Base-by-base conservation (phyloP, 768 basidiomycete genomes). In the Russula griseocarnosa region DNA sequence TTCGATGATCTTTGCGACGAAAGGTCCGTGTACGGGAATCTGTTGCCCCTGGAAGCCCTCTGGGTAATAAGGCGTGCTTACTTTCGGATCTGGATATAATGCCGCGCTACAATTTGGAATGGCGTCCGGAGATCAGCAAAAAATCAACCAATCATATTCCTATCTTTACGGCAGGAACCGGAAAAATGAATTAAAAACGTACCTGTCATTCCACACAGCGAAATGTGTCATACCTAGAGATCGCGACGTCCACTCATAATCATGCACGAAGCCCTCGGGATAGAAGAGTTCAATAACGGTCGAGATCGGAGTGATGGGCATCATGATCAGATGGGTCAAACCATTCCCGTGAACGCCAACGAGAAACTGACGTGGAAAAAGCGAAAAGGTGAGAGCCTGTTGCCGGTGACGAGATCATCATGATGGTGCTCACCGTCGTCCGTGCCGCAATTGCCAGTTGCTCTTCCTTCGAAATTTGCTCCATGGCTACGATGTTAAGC, bases 221-320 rank as follows among this genome's bases (percentile, higher is more conserved):
- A 85, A 88, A 74, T 94, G 85, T 20, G 73, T 77, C 79, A 90
- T 86, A 5, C 90, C 90, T 13, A 94, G 74, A 0, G 89, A 84
- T 38, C 82, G 74, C 5, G 86, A 72, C 0, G 92, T 93, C 86
- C 90, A 94, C 70, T 92, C 85, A 72, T 94, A 94, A 70, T 94
- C 92, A 69, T 88, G 86, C 30, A 91, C 86, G 71, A 91, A 94
- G 0, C 91, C 92, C 3, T 74, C 78, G 0, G 90, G 91, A 70
- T 80, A 88, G 76, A 94, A 91, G 14, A 94, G 83, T 74, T 94
- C 92, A 66, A 94, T 88, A 22, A 94, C 90, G 7, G 90, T 86
- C 7, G 89, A 85, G n/a, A 84, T 74, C 0, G 83, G 83, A 5
- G 86, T 88, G 1, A 82, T 81, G 24, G 87, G 84, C 90, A 94